Evolutionary conservation across 2,329 filamentous ascomycete genomes (phyloP).

Genomic region (Xylaria sp.): DNA sequence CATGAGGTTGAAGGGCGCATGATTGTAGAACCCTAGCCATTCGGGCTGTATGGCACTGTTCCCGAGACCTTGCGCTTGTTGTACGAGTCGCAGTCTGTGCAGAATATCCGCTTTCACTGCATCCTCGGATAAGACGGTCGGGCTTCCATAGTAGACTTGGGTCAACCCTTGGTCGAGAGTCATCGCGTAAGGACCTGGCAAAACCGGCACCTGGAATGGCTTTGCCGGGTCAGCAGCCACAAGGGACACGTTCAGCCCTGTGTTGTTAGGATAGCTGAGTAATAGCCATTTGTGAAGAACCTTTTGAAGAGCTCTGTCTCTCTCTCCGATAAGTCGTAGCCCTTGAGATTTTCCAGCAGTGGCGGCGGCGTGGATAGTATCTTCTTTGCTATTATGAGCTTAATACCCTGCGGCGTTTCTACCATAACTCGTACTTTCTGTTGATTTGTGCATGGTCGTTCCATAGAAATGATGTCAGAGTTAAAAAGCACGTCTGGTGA

Average conservation of each 20-base stretch:
- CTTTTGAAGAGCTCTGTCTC: slow-evolving; percentile 47
- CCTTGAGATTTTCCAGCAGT: slow-evolving; percentile 41
- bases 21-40: slow-evolving; percentile 18
- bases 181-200: too few relatives aligned
- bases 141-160: too few relatives aligned
- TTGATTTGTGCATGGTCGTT: slow-evolving; percentile 5
- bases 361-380: slow-evolving; percentile 52
- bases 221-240: too few relatives aligned
- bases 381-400: slow-evolving; percentile 46
- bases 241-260: neutral
- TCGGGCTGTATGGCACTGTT: too few relatives aligned
- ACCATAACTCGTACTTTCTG: slow-evolving; percentile 37
- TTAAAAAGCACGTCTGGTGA: slow-evolving; percentile 17
- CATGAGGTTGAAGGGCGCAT: slow-evolving; percentile 27
- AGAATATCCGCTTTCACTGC: too few relatives aligned
- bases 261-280: slow-evolving; percentile 43
- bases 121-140: too few relatives aligned
- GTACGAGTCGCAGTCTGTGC: too few relatives aligned
- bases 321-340: slow-evolving; percentile 43
- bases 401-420: slow-evolving; percentile 39
- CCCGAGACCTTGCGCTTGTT: too few relatives aligned
- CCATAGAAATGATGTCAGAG: slow-evolving; percentile 15
- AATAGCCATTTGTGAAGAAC: slow-evolving; percentile 35
- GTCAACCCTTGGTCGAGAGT: too few relatives aligned
- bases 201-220: too few relatives aligned